Conservation (phyloP, 352 stramenopile species). For the Phytophthora hibernalis region DNA sequence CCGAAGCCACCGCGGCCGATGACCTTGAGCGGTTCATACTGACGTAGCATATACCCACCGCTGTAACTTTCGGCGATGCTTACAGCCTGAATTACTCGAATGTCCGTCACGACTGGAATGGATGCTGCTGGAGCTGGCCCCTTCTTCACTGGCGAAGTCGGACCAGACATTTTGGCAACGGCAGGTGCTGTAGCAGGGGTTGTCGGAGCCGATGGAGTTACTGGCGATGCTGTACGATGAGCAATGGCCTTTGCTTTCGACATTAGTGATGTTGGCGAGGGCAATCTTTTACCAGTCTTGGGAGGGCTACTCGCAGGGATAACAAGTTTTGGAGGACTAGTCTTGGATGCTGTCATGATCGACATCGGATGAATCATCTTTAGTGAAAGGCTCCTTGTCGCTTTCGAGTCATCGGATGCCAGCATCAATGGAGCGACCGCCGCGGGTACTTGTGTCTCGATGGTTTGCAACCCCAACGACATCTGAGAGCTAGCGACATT, state of each 20-base stretch:
- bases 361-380: conserved; percentile 15
- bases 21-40: conserved; percentile 84
- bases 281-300: conserved; percentile 23
- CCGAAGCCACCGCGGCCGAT: conserved; percentile 89
- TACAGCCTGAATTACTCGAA: conserved; percentile 70
- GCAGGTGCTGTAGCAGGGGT: conserved; percentile 4
- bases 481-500: conserved; percentile 29
- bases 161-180: conserved; percentile 11
- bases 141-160: conserved; percentile 28
- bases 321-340: conserved; percentile 16
- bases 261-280: conserved; percentile 34
- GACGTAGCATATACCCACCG: conserved; percentile 71
- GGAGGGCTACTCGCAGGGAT: conserved; percentile 13
- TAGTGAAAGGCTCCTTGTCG: conserved; percentile 15
- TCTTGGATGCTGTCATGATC: conserved; percentile 4
- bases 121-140: conserved; percentile 24
- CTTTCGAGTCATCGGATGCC: background rate
- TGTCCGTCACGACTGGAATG: conserved; percentile 42
- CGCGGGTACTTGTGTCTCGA: conserved; percentile 5
- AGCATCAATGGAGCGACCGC: conserved; percentile 7
- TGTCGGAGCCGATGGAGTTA: conserved; percentile 12
- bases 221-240: conserved; percentile 21
- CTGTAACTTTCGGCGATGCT: conserved; percentile 87
- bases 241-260: conserved; percentile 35
- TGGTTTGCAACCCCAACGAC: conserved; percentile 14